phyloP scores from a whole-genome alignment of 1,139 yeast genomes.

The Hyphopichia burtonii region DNA sequence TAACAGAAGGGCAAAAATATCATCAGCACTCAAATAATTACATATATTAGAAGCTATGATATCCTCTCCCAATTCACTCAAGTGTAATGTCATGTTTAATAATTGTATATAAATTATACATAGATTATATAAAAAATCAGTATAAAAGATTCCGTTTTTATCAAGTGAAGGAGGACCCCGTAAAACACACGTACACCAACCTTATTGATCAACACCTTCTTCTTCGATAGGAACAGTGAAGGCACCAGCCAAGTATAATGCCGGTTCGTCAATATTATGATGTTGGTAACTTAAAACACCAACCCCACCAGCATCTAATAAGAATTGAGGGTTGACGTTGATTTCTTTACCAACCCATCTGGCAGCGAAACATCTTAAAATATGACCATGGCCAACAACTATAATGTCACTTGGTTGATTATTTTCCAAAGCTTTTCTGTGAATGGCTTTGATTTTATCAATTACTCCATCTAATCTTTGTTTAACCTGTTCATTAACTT shows the following conservation, averaged over 20 bases:
- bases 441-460: conserved; percentile 59
- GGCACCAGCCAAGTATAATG: conserved; percentile 77
- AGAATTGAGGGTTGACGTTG: conserved; percentile 67
- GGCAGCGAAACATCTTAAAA: conserved; percentile 83
- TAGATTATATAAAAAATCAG: too few species aligned
- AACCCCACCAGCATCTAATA: conserved; percentile 93
- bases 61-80: conserved; percentile 40
- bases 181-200: too few species aligned
- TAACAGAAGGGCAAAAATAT: conserved; percentile 46
- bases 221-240: conserved; percentile 67
- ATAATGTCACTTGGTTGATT: conserved; percentile 66
- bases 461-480: conserved; percentile 71
- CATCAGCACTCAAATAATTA: conserved; percentile 39
- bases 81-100: conserved; percentile 4
- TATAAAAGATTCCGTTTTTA: too few species aligned
- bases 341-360: conserved; percentile 73
- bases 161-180: too few species aligned
- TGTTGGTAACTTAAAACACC: conserved; percentile 92
- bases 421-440: conserved; percentile 54
- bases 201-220: conserved; percentile 26
- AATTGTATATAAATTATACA: too few species aligned
- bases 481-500: conserved; percentile 61
- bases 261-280: conserved; percentile 80
- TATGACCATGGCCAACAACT: conserved; percentile 92
- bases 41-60: conserved; percentile 41